Evolutionary conservation across 257 asterid genomes (phyloP), one percentile per base, ranked within the genome.

Genomic region (Echites panduratus): DNA sequence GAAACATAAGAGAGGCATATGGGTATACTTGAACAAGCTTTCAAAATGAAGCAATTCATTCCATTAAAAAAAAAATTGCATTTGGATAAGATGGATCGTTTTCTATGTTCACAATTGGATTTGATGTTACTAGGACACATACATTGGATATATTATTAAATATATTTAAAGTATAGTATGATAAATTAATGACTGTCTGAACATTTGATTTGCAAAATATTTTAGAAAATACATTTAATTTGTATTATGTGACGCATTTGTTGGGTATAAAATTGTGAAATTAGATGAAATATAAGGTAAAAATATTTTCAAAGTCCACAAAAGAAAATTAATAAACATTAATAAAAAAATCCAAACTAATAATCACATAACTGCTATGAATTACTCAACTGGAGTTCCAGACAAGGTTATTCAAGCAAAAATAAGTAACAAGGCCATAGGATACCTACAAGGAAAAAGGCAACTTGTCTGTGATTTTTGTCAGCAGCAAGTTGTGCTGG

Each of bases 401-500:
- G 45, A 47, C 20, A 45, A 68, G 17, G 14, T 70, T 45, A 38
- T 11, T 29, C 29, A 32, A 70, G 40, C 64, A 14, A 29, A 9
- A 63, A 4, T 19, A 73, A 13, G 19, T 17, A 38, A 64, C 22
- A 19, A 72, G 59, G 8, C 38, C 70, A 77, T 72, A 58, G 80
- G 79, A 80, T 85, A 90, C 98, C 79, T 86, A 94, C 99, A 87
- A 94, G 98, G 90, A 94, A 94, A 88, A 91, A 87, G 53, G 99
- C 98, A 80, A 91, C 96, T 94, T 91, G 98, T 86, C 96, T 82
- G 78, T 94, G 99, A 85, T 83, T 90, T 68, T 91, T 94, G 78
- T 94, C 98, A 67, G 99, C 76, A 75, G 99, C 99, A 79, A 91
- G 95, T 75, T 91, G 99, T 3, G 99, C 99, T 54, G 99, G 99